Evolutionary conservation across 371 early-diverging fungal species (phyloP), one percentile per base, ranked within the genome.

Genomic region (Lichtheimia corymbifera): DNA sequence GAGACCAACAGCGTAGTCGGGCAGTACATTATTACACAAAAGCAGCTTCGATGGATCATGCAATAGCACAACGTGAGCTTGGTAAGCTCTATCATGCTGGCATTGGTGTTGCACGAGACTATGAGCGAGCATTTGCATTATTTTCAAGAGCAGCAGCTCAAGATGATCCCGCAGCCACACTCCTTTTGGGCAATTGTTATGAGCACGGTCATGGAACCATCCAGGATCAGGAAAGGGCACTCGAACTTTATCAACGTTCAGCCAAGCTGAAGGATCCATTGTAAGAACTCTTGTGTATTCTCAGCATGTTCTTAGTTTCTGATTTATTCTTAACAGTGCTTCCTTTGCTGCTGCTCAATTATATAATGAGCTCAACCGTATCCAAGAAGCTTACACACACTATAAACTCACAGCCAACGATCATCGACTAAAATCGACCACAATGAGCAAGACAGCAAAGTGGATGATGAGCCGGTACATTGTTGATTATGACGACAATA

Each of bases 71-170:
- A 73, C 83, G 94, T 51, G 91, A 93, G 51, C 78, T 97, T 4
- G 90, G 92, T 17, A 91, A 89, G 9, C 87, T 95, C 80, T 93
- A 95, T 68, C 93, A 90, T 41, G 69, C 75, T 30, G 93, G 92
- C 4, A 75, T 81, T 53, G 87, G 91, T 2, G 71, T 91, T 14
- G 70, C 73, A 5, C 88, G 82, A 62, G 80, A 83, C 51, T 90
- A 94, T 63, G 77, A 76, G 41, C 85, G 84, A 57, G 91, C 94
- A 9, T 91, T 91, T 63, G 68, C 81, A 55, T 91, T 91, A 79
- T 86, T 91, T 30, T 79, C 86, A 53, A 87, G 86, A 58, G 91
- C 95, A 4, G 91, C 93, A 3, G 83, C 83, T 58, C 86, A 91
- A 67, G 87, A 91, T 1, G 76, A 91, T 60, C 83, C 92, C 9